Conservation (phyloP, 169 alveolate genomes). For the Sarcocystis neurona region DNA sequence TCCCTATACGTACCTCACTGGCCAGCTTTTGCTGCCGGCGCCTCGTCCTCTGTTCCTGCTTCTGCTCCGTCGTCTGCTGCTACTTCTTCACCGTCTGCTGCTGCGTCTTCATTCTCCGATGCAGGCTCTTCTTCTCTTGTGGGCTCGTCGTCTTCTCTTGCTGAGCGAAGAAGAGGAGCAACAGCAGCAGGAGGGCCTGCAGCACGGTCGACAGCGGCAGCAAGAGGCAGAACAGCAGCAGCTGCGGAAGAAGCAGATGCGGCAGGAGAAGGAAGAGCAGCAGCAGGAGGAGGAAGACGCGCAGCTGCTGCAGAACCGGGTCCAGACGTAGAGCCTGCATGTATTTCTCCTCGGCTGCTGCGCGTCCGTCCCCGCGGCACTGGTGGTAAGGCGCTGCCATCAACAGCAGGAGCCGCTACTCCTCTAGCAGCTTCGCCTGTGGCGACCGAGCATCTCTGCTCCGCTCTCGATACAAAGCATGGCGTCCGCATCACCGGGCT, state of each 20-base stretch:
- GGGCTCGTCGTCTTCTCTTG: not conserved
- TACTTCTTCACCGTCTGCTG: not conserved
- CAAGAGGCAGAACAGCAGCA: not conserved
- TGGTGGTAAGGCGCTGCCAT: too few species aligned
- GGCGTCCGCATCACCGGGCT: slow-evolving; percentile 19
- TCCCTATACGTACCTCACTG: too few species aligned
- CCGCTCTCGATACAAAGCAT: not conserved
- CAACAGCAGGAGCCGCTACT: too few species aligned
- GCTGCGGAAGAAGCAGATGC: not conserved
- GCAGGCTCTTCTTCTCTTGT: not conserved
- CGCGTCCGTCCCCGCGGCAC: too few species aligned
- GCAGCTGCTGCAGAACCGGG: not conserved
- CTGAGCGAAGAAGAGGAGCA: not conserved
- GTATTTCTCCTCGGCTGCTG: too few species aligned
- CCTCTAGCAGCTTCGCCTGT: too few species aligned
- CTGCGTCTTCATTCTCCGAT: not conserved
- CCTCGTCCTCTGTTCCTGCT: not conserved
- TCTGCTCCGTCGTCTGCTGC: not conserved
- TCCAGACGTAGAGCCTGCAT: not conserved
- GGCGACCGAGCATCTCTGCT: slow-evolving; percentile 10
- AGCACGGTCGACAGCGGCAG: not conserved
- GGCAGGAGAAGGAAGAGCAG: not conserved
- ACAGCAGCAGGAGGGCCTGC: not conserved
- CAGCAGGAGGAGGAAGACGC: not conserved
- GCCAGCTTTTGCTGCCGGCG: not conserved